Conservation (phyloP, 306 rosid genomes). For the Fagus sylvatica region DNA sequence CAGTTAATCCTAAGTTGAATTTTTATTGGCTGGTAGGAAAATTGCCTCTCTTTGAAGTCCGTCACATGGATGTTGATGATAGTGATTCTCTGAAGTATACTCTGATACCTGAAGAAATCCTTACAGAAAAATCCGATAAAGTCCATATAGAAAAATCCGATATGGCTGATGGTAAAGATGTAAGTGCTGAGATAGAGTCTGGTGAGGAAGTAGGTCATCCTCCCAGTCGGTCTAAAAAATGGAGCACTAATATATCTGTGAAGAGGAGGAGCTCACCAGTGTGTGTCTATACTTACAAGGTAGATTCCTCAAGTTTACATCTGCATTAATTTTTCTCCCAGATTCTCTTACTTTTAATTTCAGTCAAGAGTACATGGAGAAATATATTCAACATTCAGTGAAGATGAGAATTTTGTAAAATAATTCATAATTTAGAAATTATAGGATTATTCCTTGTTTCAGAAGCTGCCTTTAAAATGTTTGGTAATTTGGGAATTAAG, state of each 20-base stretch:
- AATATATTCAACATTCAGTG: neutral
- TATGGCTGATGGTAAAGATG: slow-evolving; percentile 30
- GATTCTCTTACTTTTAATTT: neutral
- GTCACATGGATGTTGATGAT: slow-evolving; percentile 58
- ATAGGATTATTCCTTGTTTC: neutral
- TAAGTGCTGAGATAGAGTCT: slow-evolving; percentile 44
- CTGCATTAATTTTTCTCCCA: neutral
- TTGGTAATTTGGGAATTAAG: slow-evolving; percentile 1
- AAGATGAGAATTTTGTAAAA: neutral
- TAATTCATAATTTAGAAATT: neutral
- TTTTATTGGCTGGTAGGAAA: slow-evolving; percentile 49
- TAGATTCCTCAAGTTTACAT: slow-evolving; percentile 31
- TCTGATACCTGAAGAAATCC: slow-evolving; percentile 43
- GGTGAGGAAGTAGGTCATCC: slow-evolving; percentile 43
- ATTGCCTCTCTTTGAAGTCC: slow-evolving; percentile 80
- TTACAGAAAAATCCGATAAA: slow-evolving; percentile 32
- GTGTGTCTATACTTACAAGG: slow-evolving; percentile 79
- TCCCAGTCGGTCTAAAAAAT: slow-evolving; percentile 42
- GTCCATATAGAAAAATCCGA: slow-evolving; percentile 30
- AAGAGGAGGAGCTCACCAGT: slow-evolving; percentile 62
- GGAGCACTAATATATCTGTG: slow-evolving; percentile 42
- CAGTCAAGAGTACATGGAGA: neutral
- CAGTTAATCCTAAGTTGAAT: slow-evolving; percentile 14
- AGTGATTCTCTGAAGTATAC: slow-evolving; percentile 45
- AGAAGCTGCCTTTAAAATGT: slow-evolving; percentile 8